These are phyloP conservation scores for Colletotrichum costaricense DNA, from an alignment of 2,329 filamentous ascomycete species.

Conservation along the genomic window DNA sequence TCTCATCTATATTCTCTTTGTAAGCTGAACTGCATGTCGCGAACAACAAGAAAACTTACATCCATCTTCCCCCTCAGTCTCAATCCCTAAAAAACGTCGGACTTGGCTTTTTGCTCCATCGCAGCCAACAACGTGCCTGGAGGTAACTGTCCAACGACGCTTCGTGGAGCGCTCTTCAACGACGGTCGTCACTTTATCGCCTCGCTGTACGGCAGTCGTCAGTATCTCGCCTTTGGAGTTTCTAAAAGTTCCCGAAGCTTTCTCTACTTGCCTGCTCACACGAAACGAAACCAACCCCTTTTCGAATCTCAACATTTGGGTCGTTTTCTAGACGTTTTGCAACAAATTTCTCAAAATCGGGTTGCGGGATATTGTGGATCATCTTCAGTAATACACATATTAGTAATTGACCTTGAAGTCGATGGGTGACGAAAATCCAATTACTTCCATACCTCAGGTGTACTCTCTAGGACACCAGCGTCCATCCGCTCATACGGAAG, in stretches of 20 bases:
- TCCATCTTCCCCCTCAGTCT: conserved; percentile 54
- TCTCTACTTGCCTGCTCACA: conserved; percentile 44
- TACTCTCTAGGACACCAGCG: conserved; percentile 22
- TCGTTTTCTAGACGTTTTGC: conserved; percentile 40
- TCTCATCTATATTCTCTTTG: conserved; percentile 47
- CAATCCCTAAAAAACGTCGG: conserved; percentile 45
- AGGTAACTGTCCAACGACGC: conserved; percentile 42
- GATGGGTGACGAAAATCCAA: background rate
- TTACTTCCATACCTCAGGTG: conserved; percentile 25
- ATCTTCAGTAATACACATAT: conserved; percentile 37
- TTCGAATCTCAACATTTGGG: conserved; percentile 44
- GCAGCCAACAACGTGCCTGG: conserved; percentile 48
- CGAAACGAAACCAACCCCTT: conserved; percentile 46
- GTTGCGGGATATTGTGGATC: conserved; percentile 57
- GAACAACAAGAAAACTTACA: conserved; percentile 41
- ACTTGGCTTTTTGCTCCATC: conserved; percentile 50
- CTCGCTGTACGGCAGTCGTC: conserved; percentile 23
- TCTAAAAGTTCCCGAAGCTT: too few relatives aligned
- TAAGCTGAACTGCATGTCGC: background rate
- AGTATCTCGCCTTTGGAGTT: too few relatives aligned
- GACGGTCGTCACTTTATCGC: conserved; percentile 41
- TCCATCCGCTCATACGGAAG: conserved; percentile 36
- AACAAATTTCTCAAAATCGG: conserved; percentile 48
- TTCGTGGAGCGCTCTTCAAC: conserved; percentile 44
- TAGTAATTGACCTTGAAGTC: background rate